Conservation (phyloP, 176 grass and related monocot genomes). For the Rhipidocladum racemiflorum region DNA sequence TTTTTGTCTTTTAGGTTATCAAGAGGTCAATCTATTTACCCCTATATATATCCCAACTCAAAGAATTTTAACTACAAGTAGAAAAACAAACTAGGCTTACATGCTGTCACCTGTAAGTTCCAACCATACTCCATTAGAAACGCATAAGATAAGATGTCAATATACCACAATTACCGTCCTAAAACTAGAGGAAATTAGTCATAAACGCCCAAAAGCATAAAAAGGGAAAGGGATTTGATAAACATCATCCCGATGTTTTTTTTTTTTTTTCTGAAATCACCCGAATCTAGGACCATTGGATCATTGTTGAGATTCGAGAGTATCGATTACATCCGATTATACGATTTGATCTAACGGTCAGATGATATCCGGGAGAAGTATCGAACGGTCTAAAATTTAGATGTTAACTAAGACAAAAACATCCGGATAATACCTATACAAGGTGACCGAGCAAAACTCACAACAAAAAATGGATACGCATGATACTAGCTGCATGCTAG, state of each 20-base stretch:
- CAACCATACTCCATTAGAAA: background rate
- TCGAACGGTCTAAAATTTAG: too few relatives aligned
- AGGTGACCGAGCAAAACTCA: background rate
- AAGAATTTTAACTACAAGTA: background rate
- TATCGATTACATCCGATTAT: too few relatives aligned
- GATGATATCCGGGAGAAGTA: too few relatives aligned
- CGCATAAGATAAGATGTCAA: background rate
- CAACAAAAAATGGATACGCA: background rate
- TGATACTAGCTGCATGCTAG: background rate
- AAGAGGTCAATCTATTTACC: background rate
- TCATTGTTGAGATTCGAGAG: too few relatives aligned
- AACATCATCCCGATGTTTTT: too few relatives aligned
- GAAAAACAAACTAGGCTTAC: background rate
- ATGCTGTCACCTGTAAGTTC: background rate
- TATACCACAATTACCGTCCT: background rate
- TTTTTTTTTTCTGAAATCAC: too few relatives aligned
- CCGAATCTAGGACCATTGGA: too few relatives aligned
- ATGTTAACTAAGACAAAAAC: too few relatives aligned
- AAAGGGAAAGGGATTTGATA: background rate
- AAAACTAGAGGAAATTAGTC: background rate
- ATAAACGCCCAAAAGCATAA: background rate
- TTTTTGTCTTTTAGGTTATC: background rate
- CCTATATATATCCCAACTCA: background rate
- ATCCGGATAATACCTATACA: too few relatives aligned
- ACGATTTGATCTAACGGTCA: too few relatives aligned